Evolutionary conservation across 2,329 filamentous ascomycete species (phyloP), one percentile per base, ranked within the genome.

Genomic region (Phaeosphaeriaceae sp.): DNA sequence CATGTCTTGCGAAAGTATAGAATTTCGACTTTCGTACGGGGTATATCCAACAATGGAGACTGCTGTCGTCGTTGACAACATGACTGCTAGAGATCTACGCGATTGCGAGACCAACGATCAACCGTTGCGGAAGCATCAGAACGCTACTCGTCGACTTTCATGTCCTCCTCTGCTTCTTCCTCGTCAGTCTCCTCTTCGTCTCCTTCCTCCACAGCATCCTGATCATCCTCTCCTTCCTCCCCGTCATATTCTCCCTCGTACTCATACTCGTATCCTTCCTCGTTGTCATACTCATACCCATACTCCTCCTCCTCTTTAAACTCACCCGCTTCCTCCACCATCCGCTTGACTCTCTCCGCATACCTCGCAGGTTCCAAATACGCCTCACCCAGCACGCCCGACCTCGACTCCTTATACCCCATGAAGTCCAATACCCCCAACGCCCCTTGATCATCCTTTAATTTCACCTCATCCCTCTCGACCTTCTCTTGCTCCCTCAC

Each of bases 381-480:
- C 51, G 42, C 51, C 24, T 53, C 51, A 22, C 7, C 19, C 41
- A 53, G 17, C 7, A 36, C 2, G 7, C 15, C 7, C n/a, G 51
- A 41, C 51, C 2, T 45, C 24, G 24, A 33, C 41, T 46, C 51
- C 10, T 13, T 25, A 22, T 46, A 53, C 13, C 51, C 51, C 24
- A 53, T 22, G 24, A 53, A 47, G 25, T 15, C 24, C 19, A 53
- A n/a, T 6, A 7, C n/a, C 11, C 42, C 51, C 51, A 53, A 33
- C 27, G 51, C 25, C 22, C 41, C 51, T 13, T 22, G 2, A 7
- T 11, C 41, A 36, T 2, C 25, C n/a, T n/a, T n/a, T n/a, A n/a
- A n/a, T n/a, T n/a, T n/a, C n/a, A n/a, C n/a, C n/a, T n/a, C n/a
- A n/a, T n/a, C n/a, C n/a, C n/a, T n/a, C n/a, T n/a, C n/a, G n/a